Conservation (phyloP, 768 basidiomycete genomes). For the Collybiopsis luxurians region DNA sequence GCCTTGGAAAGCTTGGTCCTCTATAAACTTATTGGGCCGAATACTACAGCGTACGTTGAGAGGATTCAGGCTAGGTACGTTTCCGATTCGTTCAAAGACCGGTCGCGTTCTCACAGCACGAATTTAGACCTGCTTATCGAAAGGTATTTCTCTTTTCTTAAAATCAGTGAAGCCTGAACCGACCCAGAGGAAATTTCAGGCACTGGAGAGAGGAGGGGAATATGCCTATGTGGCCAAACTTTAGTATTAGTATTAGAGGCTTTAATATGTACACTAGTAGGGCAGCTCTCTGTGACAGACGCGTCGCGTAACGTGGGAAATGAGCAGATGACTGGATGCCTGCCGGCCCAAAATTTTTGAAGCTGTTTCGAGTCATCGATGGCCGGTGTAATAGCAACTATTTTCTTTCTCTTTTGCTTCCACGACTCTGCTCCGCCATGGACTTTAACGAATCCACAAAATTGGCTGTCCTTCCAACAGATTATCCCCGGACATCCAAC, state of each 20-base stretch:
- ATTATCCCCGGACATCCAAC: background rate
- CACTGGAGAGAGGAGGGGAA: conserved; percentile 1
- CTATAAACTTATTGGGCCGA: background rate
- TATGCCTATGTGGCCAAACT: conserved; percentile 2
- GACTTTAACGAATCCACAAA: background rate
- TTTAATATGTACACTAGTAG: too few species aligned
- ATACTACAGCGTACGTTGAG: background rate
- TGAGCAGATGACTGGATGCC: background rate
- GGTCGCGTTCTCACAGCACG: background rate
- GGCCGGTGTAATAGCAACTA: background rate
- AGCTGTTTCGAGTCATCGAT: background rate
- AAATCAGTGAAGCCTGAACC: background rate
- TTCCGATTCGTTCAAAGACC: background rate
- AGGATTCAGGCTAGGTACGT: conserved; percentile 4
- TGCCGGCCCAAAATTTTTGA: background rate
- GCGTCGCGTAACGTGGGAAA: too few species aligned
- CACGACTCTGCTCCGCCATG: background rate
- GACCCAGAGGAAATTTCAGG: background rate
- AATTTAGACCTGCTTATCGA: conserved; percentile 1
- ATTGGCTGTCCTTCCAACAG: conserved; percentile 1
- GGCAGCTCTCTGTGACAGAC: too few species aligned
- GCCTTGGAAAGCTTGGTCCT: background rate
- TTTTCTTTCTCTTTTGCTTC: background rate
- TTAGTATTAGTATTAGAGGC: too few species aligned
- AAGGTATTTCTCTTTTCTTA: background rate